Evolutionary conservation across 139 green algal genomes (phyloP).

Genomic region (Closterium sp.): DNA sequence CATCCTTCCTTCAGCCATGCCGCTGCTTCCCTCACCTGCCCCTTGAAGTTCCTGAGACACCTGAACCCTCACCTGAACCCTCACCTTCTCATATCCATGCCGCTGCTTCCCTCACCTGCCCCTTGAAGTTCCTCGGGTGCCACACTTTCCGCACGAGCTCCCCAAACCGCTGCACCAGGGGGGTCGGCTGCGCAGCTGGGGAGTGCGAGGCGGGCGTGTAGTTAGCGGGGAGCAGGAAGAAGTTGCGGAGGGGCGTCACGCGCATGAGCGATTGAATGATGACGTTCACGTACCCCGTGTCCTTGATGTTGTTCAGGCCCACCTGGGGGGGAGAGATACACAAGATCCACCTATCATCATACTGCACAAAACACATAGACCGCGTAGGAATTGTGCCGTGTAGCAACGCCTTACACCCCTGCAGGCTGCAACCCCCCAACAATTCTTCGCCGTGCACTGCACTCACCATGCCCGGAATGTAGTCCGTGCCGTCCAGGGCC

Average conservation of each 20-base stretch:
- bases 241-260: conserved; percentile 68
- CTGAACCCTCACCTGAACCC: no score
- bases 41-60: conserved; percentile 91
- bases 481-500: conserved; percentile 90
- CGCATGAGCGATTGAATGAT: conserved; percentile 70
- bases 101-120: conserved; percentile 51
- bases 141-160: conserved; percentile 94
- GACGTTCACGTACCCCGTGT: conserved; percentile 93
- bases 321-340: conserved; percentile 69
- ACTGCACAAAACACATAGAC: no score
- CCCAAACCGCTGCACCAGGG: conserved; percentile 81
- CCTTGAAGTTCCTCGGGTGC: conserved; percentile 95
- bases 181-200: conserved; percentile 27
- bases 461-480: conserved; percentile 54
- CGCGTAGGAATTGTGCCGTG: not conserved
- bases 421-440: not conserved
- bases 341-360: no score
- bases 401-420: not conserved
- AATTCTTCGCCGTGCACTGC: not conserved
- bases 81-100: no score
- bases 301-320: conserved; percentile 93
- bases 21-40: conserved; percentile 50
- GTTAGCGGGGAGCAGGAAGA: conserved; percentile 83
- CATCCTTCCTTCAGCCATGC: no score
- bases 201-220: conserved; percentile 51